Evolutionary conservation across 306 rosid genomes (phyloP).

Genomic region (Fragaria iinumae): DNA sequence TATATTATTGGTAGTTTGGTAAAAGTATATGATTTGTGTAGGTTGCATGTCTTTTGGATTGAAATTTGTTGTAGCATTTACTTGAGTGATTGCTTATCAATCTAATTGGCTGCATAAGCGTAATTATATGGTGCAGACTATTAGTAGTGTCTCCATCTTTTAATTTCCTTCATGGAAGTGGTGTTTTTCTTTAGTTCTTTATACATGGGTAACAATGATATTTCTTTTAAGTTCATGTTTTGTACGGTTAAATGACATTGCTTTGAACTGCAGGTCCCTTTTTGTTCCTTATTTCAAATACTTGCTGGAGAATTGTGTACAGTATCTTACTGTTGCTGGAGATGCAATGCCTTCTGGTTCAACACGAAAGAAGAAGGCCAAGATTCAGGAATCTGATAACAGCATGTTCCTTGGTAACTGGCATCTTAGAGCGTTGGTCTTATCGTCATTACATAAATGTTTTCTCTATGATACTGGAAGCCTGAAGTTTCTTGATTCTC

Average conservation of each 20-base stretch:
- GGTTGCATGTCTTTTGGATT: background rate
- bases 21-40: background rate
- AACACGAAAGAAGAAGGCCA: slow-evolving; percentile 67
- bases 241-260: background rate
- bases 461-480: slow-evolving; percentile 83
- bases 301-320: slow-evolving; percentile 72
- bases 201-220: background rate
- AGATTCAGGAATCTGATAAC: slow-evolving; percentile 45
- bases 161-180: background rate
- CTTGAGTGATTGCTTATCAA: background rate
- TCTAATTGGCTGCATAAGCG: background rate
- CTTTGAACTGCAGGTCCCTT: slow-evolving; percentile 58
- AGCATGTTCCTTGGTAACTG: slow-evolving; percentile 46
- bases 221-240: background rate
- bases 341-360: slow-evolving; percentile 38
- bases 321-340: slow-evolving; percentile 53
- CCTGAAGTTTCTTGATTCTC: slow-evolving; percentile 70
- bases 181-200: background rate
- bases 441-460: slow-evolving; percentile 83
- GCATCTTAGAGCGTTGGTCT: slow-evolving; percentile 76
- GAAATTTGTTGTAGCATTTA: background rate
- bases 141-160: background rate
- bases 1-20: background rate
- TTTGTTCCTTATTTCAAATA: slow-evolving; percentile 93
- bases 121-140: background rate